Evolutionary conservation across 306 rosid species (phyloP).

Genomic region (Pterocarpus santalinus): DNA sequence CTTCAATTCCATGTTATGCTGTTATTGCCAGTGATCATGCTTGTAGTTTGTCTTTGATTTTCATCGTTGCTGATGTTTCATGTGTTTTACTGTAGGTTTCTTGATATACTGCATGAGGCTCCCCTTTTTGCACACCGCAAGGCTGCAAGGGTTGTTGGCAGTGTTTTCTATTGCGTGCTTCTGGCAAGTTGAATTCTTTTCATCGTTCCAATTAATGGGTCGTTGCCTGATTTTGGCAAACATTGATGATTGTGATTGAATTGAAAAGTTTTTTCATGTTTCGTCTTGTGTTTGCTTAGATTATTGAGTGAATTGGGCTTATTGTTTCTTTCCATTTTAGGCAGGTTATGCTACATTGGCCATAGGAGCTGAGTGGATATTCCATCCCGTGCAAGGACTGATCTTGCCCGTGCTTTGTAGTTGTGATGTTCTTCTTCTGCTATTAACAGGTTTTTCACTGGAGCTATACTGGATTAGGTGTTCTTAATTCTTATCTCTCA

Average conservation of each 20-base stretch:
- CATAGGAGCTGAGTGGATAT: constrained; percentile 79
- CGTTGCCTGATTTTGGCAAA: constrained; percentile 23
- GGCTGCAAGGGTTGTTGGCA: constrained; percentile 80
- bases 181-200: constrained; percentile 61
- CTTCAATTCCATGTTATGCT: constrained; percentile 5
- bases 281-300: not conserved
- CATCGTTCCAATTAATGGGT: not conserved
- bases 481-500: constrained; percentile 14
- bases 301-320: constrained; percentile 17
- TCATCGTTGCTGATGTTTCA: not conserved
- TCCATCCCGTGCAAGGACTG: constrained; percentile 56
- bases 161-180: constrained; percentile 78
- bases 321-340: constrained; percentile 62
- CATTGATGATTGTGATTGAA: constrained; percentile 21
- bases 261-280: not conserved
- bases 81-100: constrained; percentile 60
- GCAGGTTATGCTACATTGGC: constrained; percentile 81
- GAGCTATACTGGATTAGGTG: constrained; percentile 24
- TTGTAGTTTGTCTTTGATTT: not conserved
- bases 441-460: constrained; percentile 72
- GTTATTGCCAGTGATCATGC: not conserved
- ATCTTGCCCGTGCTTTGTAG: constrained; percentile 81
- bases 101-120: constrained; percentile 95
- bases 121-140: constrained; percentile 92
- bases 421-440: constrained; percentile 80